phyloP scores from a whole-genome alignment of 495 filamentous ascomycete genomes.

The Penicillium roqueforti region DNA sequence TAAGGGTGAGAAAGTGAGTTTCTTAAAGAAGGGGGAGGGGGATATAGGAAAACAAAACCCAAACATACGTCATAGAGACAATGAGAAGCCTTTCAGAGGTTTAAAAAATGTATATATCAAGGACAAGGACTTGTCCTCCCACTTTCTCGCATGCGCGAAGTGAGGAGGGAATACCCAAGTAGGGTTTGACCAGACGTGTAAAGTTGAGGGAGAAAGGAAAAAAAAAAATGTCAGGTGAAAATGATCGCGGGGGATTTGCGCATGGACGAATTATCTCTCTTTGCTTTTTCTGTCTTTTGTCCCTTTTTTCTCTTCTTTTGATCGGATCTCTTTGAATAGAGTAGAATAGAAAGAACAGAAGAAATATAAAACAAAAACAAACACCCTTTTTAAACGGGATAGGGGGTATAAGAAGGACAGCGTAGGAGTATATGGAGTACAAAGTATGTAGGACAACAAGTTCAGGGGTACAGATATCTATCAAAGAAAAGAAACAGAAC shows the following conservation, averaged over 20 bases:
- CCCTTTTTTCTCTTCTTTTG: background rate
- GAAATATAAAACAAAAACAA: background rate
- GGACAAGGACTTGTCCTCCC: conserved; percentile 3
- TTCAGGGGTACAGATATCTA: background rate
- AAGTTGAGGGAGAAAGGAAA: background rate
- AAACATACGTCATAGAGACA: conserved; percentile 33
- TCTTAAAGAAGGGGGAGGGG: background rate
- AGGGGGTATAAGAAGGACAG: background rate
- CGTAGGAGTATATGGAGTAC: background rate
- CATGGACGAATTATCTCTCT: background rate
- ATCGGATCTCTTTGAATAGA: background rate
- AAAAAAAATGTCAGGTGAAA: background rate
- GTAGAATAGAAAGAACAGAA: background rate
- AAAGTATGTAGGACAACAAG: background rate
- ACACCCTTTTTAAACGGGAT: background rate
- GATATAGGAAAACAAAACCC: background rate
- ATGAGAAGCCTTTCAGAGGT: conserved; percentile 10
- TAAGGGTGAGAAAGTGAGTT: conserved; percentile 3
- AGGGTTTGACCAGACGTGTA: background rate
- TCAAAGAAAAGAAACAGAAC: background rate
- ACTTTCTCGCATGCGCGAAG: conserved; percentile 15
- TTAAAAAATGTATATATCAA: background rate
- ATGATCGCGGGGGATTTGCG: conserved; percentile 6
- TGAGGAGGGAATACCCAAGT: conserved; percentile 13
- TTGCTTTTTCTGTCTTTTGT: background rate